Evolutionary conservation across 2,329 filamentous ascomycete species (phyloP).

Genomic region (Neophaeococcomyces aloes): DNA sequence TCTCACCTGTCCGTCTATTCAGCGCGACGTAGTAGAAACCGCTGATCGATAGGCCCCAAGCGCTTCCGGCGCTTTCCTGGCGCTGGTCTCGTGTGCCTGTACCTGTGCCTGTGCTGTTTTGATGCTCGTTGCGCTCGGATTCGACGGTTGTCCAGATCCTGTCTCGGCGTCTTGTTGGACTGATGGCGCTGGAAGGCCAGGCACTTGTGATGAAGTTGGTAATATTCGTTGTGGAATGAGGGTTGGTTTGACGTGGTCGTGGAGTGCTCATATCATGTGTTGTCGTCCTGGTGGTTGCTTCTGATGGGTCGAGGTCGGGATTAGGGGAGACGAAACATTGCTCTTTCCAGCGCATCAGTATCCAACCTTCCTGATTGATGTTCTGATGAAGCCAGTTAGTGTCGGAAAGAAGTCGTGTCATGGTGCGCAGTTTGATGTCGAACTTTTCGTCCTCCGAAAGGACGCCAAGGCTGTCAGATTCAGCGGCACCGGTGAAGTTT

Average conservation of each 20-base stretch:
- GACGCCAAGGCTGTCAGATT: neutral
- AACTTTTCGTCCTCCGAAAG: conserved; percentile 2
- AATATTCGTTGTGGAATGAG: too few species aligned
- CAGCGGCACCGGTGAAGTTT: neutral
- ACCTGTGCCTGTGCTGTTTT: too few species aligned
- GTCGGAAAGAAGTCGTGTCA: conserved; percentile 2
- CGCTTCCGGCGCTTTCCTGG: neutral
- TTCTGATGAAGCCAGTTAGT: conserved; percentile 19
- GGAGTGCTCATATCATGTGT: too few species aligned
- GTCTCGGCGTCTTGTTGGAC: too few species aligned
- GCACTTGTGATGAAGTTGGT: too few species aligned
- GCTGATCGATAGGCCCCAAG: conserved; percentile 39
- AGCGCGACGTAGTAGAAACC: conserved; percentile 43
- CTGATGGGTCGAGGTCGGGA: neutral
- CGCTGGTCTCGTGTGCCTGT: too few species aligned
- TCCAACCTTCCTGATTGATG: conserved; percentile 33
- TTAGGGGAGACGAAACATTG: conserved; percentile 33
- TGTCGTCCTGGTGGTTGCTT: too few species aligned
- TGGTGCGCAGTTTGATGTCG: conserved; percentile 2
- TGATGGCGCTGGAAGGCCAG: too few species aligned
- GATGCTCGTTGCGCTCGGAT: too few species aligned
- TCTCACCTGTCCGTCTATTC: conserved; percentile 34
- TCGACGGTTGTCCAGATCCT: too few species aligned
- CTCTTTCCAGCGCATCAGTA: conserved; percentile 45
- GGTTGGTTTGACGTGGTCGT: too few species aligned